A percentile compares a stretch with the other conserved stretches of the same genome.
These are phyloP conservation scores for Miscanthus lutarioriparius DNA, from an alignment of 176 grass and related monocot genomes.

Conservation along the genomic window DNA sequence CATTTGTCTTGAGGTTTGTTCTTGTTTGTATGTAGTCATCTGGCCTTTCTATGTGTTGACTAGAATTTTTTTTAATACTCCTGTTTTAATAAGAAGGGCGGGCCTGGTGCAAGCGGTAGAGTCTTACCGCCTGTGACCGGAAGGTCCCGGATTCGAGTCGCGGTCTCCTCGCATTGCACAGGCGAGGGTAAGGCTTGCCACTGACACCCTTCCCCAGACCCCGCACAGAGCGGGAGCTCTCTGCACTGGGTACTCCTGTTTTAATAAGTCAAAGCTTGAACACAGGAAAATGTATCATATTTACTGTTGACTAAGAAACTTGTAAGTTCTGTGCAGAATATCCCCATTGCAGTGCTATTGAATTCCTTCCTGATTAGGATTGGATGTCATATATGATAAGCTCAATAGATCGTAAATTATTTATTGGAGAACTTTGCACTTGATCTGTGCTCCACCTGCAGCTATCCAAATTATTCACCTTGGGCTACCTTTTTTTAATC, in stretches of 20 bases:
- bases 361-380: background rate
- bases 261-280: background rate
- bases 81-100: background rate
- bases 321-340: background rate
- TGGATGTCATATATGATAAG: background rate
- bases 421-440: background rate
- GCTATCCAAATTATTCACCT: background rate
- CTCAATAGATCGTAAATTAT: background rate
- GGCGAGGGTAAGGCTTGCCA: no score
- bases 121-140: no score
- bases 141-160: no score
- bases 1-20: conserved; percentile 93
- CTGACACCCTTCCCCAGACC: no score
- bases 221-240: no score
- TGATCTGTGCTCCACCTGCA: background rate
- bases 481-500: background rate
- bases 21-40: conserved; percentile 1
- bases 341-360: background rate
- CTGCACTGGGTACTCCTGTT: background rate
- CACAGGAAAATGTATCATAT: background rate
- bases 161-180: no score
- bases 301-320: background rate
- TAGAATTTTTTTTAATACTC: conserved; percentile 11
- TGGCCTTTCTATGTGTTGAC: conserved; percentile 25
- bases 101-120: no score